phyloP scores from a whole-genome alignment of 345 rosid genomes.

The Turritis glabra region DNA sequence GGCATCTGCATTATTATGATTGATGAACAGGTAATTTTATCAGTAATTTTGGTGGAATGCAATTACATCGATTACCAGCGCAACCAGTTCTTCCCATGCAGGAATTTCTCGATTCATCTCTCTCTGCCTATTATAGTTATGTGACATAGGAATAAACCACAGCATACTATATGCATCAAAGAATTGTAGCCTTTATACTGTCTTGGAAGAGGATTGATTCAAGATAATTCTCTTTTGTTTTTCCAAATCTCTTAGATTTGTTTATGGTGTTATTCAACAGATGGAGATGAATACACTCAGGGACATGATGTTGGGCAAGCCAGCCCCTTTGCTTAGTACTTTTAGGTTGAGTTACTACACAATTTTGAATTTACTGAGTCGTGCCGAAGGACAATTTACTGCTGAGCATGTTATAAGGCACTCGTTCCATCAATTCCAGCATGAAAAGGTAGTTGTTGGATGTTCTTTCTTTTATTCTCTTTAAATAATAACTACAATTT shows the following conservation, averaged over 20 bases:
- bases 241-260: constrained; percentile 27
- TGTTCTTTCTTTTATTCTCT: constrained; percentile 11
- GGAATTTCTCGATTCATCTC: background rate
- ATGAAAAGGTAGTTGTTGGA: constrained; percentile 73
- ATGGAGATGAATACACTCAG: constrained; percentile 90
- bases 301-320: constrained; percentile 98
- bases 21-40: constrained; percentile 73
- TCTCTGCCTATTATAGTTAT: background rate
- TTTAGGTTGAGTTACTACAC: constrained; percentile 97
- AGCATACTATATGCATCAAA: background rate
- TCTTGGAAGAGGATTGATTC: constrained; percentile 13
- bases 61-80: background rate
- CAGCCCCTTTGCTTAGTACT: constrained; percentile 98
- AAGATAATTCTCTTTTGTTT: constrained; percentile 2
- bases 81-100: background rate
- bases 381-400: constrained; percentile 97
- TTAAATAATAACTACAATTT: background rate
- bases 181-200: constrained; percentile 1
- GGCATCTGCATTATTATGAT: constrained; percentile 97
- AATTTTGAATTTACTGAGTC: constrained; percentile 94
- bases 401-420: constrained; percentile 95
- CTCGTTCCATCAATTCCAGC: constrained; percentile 96
- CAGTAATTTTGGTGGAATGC: background rate
- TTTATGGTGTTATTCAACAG: constrained; percentile 45
- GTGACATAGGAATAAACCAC: constrained; percentile 4